Base-by-base conservation (phyloP, 805 yeast genomes). In the Cephaloascus albidus region DNA sequence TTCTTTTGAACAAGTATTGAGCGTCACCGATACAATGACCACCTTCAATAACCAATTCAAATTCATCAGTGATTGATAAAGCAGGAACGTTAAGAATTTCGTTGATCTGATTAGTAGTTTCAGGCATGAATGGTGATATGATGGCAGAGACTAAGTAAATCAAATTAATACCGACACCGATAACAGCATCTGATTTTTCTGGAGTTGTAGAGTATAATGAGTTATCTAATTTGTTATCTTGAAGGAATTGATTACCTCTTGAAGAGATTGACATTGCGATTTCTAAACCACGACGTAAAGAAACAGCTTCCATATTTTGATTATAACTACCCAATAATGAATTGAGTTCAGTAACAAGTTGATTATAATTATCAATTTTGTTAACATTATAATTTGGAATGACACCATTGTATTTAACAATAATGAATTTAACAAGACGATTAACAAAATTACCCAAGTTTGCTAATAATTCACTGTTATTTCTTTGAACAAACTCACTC, bases 391-490 rank as follows among this genome's bases (percentile, higher is more conserved):
- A 88, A 36, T 67, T 53, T 38, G 97, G 96, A 46, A 93, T 73
- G 36, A 86, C 95, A 43, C 96, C 94, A 49, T 86, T 84, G 63
- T 87, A 93, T 59, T 88, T 93, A 40, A 96, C 89, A 57, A 74
- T 78, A 38, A 81, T 87, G 57, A 88, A 93, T 61, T 93, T 93
- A 46, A 87, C 78, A 53, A 90, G 69, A 65, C 99, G 82, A 70
- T 93, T 93, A 42, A 88, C 97, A 54, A 88, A 87, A 68, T 93
- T 93, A 63, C 98, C 99, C 58, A 93, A 71, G 65, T 93, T 93
- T 38, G 97, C 96, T 61, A 93, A 72, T 55, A 93, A 70, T 66
- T 93, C 98, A 47, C 85, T 76, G 69, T 93, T 93, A 62, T 93
- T 93, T 63, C 88, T 84, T 37, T 94, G 74, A 48, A 87, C 97